phyloP scores from a whole-genome alignment of 495 filamentous ascomycete species.

The Aspergillus saccharolyticus region DNA sequence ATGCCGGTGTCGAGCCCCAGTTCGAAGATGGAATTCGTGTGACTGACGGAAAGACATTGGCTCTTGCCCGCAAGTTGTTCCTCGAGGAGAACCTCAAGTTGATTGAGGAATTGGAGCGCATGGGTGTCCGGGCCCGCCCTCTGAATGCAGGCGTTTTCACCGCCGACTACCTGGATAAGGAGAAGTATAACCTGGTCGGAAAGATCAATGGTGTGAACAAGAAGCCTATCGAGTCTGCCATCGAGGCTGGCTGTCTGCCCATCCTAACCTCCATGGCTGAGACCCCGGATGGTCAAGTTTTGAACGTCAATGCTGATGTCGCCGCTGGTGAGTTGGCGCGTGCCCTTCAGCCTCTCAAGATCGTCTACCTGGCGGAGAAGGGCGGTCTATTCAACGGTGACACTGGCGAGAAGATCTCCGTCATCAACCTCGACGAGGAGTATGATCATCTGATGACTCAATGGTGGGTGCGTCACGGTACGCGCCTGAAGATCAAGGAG shows the following conservation, averaged over 20 bases:
- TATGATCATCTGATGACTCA: conserved; percentile 93
- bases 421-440: conserved; percentile 97
- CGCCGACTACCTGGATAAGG: conserved; percentile 90
- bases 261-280: conserved; percentile 98
- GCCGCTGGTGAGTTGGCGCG: conserved; percentile 90
- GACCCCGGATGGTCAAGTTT: conserved; percentile 83
- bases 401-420: conserved; percentile 91
- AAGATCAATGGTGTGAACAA: conserved; percentile 95
- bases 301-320: conserved; percentile 98
- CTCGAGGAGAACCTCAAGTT: conserved; percentile 94
- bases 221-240: conserved; percentile 83
- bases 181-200: conserved; percentile 90
- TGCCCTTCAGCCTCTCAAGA: conserved; percentile 89
- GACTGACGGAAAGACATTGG: conserved; percentile 92
- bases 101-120: conserved; percentile 83
- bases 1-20: conserved; percentile 88
- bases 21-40: conserved; percentile 96
- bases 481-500: conserved; percentile 96
- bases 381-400: conserved; percentile 93
- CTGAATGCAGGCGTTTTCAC: conserved; percentile 91
- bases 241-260: conserved; percentile 86
- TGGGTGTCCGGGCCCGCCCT: conserved; percentile 86
- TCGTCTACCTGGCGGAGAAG: conserved; percentile 97
- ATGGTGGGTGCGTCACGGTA: conserved; percentile 94
- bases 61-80: conserved; percentile 85